A percentile compares a stretch with the other conserved stretches of the same genome.
Conservation (phyloP, 768 basidiomycete genomes). For the Pisolithus albus region DNA sequence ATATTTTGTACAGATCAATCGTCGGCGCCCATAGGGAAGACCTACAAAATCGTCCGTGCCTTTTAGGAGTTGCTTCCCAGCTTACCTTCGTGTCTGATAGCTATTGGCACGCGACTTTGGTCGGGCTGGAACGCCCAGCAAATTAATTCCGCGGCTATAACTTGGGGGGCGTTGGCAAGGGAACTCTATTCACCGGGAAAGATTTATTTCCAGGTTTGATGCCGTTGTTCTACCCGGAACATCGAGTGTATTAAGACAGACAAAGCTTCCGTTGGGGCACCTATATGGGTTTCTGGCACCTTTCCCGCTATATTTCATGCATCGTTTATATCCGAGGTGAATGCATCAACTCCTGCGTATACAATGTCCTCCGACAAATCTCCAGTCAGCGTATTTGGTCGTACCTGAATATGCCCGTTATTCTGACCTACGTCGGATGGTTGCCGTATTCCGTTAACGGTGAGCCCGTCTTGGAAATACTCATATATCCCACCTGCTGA, state of each 20-base stretch:
- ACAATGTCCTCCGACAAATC: neutral
- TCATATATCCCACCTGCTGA: neutral
- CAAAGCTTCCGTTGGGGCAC: constrained; percentile 19
- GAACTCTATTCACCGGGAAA: constrained; percentile 47
- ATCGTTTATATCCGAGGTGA: constrained; percentile 14
- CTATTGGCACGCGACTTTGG: constrained; percentile 12
- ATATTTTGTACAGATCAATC: constrained; percentile 14
- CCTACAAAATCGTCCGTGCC: constrained; percentile 7
- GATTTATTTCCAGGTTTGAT: constrained; percentile 36
- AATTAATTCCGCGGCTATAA: constrained; percentile 48
- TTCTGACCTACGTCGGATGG: constrained; percentile 19
- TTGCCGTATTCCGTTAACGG: constrained; percentile 19
- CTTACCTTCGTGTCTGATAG: constrained; percentile 4
- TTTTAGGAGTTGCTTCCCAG: neutral
- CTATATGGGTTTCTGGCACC: constrained; percentile 28
- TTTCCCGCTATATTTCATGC: constrained; percentile 20
- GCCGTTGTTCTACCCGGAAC: constrained; percentile 11
- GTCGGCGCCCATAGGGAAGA: constrained; percentile 8
- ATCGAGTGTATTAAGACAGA: neutral
- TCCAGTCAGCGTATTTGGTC: constrained; percentile 13
- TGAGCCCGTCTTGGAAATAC: constrained; percentile 8
- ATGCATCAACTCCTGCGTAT: neutral
- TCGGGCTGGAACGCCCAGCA: constrained; percentile 41
- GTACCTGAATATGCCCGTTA: constrained; percentile 19
- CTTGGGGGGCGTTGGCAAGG: constrained; percentile 48